These are phyloP conservation scores for Blastobotrys chiropterorum DNA, from an alignment of 805 yeast genomes.

Conservation along the genomic window DNA sequence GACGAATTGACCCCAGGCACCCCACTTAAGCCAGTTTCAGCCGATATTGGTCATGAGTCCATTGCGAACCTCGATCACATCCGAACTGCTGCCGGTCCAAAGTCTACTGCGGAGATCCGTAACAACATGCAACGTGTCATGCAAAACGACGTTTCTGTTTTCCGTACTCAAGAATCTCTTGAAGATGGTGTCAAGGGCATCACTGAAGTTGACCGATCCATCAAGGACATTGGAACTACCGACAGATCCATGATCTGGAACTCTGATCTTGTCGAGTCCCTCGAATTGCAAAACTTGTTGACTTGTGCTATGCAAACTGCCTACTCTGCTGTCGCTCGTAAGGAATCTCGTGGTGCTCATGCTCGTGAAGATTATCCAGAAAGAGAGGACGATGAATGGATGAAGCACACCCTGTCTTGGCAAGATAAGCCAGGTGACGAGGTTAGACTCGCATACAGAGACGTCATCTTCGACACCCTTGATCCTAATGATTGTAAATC, in stretches of 20 bases:
- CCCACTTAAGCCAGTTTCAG: constrained; percentile 76
- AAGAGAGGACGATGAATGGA: constrained; percentile 96
- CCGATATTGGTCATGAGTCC: constrained; percentile 83
- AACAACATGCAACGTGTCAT: constrained; percentile 88
- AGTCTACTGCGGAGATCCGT: constrained; percentile 83
- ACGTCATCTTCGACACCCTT: constrained; percentile 73
- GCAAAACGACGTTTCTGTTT: constrained; percentile 96
- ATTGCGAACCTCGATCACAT: constrained; percentile 83
- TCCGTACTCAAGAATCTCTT: constrained; percentile 87
- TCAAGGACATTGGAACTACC: constrained; percentile 72
- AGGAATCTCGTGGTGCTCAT: constrained; percentile 98
- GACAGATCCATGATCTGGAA: constrained; percentile 99
- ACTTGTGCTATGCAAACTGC: constrained; percentile 98
- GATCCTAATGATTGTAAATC: constrained; percentile 90
- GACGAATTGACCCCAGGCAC: constrained; percentile 82
- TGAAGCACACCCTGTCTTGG: constrained; percentile 95
- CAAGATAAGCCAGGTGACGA: constrained; percentile 66
- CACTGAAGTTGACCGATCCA: constrained; percentile 64
- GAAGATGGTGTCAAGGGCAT: constrained; percentile 87
- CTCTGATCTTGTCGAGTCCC: constrained; percentile 91
- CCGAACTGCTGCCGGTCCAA: constrained; percentile 79
- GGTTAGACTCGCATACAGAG: constrained; percentile 76
- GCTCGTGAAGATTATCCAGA: constrained; percentile 97
- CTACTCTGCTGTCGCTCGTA: constrained; percentile 85
- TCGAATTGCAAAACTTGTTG: constrained; percentile 91